Evolutionary conservation across 2,329 filamentous ascomycete genomes (phyloP).

Genomic region (Lecanoromycetidae sp.): DNA sequence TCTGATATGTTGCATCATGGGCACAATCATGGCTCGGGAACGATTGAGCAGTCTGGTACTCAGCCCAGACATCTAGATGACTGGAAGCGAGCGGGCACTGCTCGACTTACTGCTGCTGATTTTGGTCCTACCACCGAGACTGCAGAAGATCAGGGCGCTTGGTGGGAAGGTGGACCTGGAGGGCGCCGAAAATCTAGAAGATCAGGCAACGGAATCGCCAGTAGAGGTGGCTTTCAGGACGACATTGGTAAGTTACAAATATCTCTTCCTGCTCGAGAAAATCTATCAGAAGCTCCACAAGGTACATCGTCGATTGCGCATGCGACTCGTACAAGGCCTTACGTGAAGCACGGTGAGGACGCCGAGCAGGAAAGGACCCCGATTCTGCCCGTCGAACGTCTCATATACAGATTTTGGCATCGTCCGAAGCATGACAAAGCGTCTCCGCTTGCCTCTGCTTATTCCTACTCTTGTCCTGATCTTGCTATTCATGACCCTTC

Average conservation of each 20-base stretch:
- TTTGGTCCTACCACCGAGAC: constrained; percentile 46
- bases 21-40: constrained; percentile 23
- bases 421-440: constrained; percentile 3
- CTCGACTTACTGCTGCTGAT: constrained; percentile 39
- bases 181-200: constrained; percentile 26
- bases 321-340: constrained; percentile 5
- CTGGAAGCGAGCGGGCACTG: constrained; percentile 49
- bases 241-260: constrained; percentile 10
- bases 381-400: background rate
- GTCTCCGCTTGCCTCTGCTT: constrained; percentile 7
- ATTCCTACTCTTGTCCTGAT: constrained; percentile 16
- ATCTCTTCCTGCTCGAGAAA: background rate
- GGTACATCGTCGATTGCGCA: background rate
- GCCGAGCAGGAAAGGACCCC: background rate
- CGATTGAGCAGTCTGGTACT: constrained; percentile 15
- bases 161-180: constrained; percentile 58
- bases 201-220: constrained; percentile 22
- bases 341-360: constrained; percentile 1
- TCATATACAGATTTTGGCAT: constrained; percentile 3
- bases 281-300: background rate
- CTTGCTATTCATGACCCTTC: constrained; percentile 15
- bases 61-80: constrained; percentile 54
- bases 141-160: constrained; percentile 46
- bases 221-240: constrained; percentile 52
- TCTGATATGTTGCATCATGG: constrained; percentile 22